A percentile compares a stretch with the other conserved stretches of the same genome.
phyloP scores from a whole-genome alignment of 2,329 filamentous ascomycete genomes.

The Colletotrichum sp. region DNA sequence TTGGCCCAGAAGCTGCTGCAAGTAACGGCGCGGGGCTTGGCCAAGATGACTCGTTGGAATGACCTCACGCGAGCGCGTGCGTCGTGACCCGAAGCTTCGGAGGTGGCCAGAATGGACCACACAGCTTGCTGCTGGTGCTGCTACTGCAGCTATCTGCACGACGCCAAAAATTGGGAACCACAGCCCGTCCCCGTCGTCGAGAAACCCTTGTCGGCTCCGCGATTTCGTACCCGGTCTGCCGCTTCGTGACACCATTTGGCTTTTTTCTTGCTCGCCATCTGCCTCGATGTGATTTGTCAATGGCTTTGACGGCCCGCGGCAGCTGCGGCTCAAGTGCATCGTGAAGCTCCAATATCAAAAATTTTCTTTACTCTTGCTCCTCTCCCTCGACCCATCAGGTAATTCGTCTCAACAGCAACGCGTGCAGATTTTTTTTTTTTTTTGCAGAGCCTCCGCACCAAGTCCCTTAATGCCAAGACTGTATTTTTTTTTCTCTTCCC shows the following conservation, averaged over 20 bases:
- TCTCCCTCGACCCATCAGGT: background rate
- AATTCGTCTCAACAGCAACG: slow-evolving; percentile 16
- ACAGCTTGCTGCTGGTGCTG: background rate
- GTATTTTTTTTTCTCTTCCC: background rate
- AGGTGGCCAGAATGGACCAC: slow-evolving; percentile 4
- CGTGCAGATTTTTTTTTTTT: background rate
- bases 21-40: background rate
- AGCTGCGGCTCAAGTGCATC: slow-evolving; percentile 14
- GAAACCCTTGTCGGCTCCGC: slow-evolving; percentile 17
- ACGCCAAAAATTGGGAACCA: background rate
- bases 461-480: background rate
- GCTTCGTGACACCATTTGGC: slow-evolving; percentile 9
- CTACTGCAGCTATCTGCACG: background rate
- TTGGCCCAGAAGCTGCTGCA: background rate
- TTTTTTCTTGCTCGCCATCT: slow-evolving; percentile 1
- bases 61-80: slow-evolving; percentile 11
- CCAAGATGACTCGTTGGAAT: slow-evolving; percentile 11
- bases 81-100: slow-evolving; percentile 7
- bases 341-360: slow-evolving; percentile 7
- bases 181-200: background rate
- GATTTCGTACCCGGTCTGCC: slow-evolving; percentile 11
- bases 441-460: background rate
- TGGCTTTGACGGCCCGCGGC: slow-evolving; percentile 8
- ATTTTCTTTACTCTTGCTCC: background rate
- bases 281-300: slow-evolving; percentile 15